phyloP scores from a whole-genome alignment of 2,329 filamentous ascomycete genomes.

The Monilinia laxa region DNA sequence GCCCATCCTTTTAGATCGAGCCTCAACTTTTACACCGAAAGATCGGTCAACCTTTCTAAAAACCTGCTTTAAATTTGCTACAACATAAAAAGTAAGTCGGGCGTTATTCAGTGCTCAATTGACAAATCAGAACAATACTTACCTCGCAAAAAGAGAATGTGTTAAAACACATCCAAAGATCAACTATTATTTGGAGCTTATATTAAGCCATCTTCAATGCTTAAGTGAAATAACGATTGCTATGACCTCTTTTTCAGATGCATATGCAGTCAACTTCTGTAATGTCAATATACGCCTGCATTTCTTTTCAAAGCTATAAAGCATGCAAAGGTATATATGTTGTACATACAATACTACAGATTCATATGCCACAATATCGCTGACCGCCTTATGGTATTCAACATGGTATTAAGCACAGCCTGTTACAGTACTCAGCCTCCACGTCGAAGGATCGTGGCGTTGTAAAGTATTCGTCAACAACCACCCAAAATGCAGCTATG shows the following conservation, averaged over 20 bases:
- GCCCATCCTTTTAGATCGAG: background rate
- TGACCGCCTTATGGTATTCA: constrained; percentile 11
- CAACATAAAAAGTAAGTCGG: constrained; percentile 1
- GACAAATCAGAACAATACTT: constrained; percentile 8
- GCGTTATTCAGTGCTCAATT: constrained; percentile 4
- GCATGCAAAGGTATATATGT: constrained; percentile 8
- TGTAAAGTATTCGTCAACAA: constrained; percentile 11
- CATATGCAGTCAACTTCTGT: constrained; percentile 18
- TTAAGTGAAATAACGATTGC: background rate
- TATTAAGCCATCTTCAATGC: constrained; percentile 13
- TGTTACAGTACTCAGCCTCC: background rate
- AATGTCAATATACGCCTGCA: background rate
- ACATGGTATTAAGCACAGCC: constrained; percentile 4
- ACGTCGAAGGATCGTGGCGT: constrained; percentile 20
- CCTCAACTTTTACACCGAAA: background rate
- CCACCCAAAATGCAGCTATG: background rate
- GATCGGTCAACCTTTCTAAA: background rate
- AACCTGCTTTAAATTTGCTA: background rate
- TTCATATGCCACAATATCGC: constrained; percentile 2
- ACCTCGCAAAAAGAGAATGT: constrained; percentile 2
- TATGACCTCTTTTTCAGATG: constrained; percentile 20
- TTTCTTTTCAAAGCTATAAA: background rate
- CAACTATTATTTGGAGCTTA: background rate
- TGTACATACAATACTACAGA: background rate
- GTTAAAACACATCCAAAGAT: constrained; percentile 8